Percentiles rank a stretch among this genome's conserved stretches.
phyloP scores from a whole-genome alignment of 164 flowering plant species.

The Vitis rupestris region DNA sequence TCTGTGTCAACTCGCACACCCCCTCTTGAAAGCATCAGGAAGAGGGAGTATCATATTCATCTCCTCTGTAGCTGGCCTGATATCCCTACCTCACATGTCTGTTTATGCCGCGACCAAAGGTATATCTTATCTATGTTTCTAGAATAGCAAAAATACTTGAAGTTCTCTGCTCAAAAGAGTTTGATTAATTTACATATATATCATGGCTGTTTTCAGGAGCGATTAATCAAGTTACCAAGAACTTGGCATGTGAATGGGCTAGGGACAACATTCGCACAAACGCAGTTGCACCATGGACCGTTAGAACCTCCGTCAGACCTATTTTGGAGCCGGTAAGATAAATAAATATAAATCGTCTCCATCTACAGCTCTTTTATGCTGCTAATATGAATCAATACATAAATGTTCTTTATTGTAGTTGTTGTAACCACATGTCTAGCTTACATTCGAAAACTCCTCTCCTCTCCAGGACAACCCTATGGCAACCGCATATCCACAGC shows the following conservation, averaged over 20 bases:
- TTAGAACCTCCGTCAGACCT: constrained; percentile 18
- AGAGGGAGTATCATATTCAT: constrained; percentile 11
- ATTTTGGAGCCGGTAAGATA: background rate
- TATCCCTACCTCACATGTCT: background rate
- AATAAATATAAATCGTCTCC: no score
- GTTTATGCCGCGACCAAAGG: constrained; percentile 6
- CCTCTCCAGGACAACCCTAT: background rate
- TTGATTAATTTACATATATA: no score
- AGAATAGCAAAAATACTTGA: no score
- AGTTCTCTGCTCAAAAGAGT: no score
- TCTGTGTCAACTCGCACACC: constrained; percentile 6
- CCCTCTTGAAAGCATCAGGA: constrained; percentile 10
- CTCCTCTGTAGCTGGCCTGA: constrained; percentile 10
- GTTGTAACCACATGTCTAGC: background rate
- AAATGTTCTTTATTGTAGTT: no score
- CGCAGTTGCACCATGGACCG: constrained; percentile 43
- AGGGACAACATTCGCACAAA: constrained; percentile 49
- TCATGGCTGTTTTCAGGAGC: constrained; percentile 32
- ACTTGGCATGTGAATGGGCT: constrained; percentile 64
- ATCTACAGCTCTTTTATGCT: no score
- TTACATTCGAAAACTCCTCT: no score
- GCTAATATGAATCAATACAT: no score
- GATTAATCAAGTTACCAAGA: constrained; percentile 46
- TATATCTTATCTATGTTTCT: background rate
- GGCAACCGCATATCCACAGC: background rate